Evolutionary conservation across 257 asterid genomes (phyloP).

Genomic region (Cordia subcordata): DNA sequence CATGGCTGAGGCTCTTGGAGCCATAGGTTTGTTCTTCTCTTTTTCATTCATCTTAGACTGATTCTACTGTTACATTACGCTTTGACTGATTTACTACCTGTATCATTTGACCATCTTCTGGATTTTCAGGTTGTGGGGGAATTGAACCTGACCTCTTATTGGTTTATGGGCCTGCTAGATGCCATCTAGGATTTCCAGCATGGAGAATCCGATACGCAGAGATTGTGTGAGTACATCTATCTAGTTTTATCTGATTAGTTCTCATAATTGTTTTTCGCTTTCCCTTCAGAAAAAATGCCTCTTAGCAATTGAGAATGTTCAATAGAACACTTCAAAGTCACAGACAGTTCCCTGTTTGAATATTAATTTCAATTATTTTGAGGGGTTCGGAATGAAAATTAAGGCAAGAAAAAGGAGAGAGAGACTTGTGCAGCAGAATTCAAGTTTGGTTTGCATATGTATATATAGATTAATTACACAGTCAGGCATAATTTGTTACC

Average conservation of each 20-base stretch:
- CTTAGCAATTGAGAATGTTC: too few species aligned
- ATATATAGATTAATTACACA: too few species aligned
- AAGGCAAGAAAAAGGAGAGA: too few species aligned
- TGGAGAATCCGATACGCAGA: constrained; percentile 98
- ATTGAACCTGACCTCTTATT: constrained; percentile 82
- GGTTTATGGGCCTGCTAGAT: constrained; percentile 82
- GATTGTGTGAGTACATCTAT: constrained; percentile 61
- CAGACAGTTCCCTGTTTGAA: too few species aligned
- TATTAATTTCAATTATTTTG: too few species aligned
- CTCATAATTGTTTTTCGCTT: not conserved
- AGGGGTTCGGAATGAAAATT: too few species aligned
- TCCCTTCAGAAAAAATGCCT: too few species aligned
- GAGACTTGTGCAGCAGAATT: too few species aligned
- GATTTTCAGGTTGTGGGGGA: constrained; percentile 53
- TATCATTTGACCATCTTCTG: constrained; percentile 5
- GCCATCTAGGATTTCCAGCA: constrained; percentile 93
- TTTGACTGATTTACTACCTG: not conserved
- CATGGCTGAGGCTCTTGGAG: constrained; percentile 61
- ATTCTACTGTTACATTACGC: not conserved
- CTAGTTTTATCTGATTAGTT: not conserved
- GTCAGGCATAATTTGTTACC: not conserved
- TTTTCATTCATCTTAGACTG: constrained; percentile 9
- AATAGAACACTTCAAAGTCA: too few species aligned
- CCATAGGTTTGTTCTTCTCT: constrained; percentile 45
- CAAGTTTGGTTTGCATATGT: too few species aligned